Evolutionary conservation across 352 stramenopile genomes (phyloP).

Genomic region (Phytophthora litchii): DNA sequence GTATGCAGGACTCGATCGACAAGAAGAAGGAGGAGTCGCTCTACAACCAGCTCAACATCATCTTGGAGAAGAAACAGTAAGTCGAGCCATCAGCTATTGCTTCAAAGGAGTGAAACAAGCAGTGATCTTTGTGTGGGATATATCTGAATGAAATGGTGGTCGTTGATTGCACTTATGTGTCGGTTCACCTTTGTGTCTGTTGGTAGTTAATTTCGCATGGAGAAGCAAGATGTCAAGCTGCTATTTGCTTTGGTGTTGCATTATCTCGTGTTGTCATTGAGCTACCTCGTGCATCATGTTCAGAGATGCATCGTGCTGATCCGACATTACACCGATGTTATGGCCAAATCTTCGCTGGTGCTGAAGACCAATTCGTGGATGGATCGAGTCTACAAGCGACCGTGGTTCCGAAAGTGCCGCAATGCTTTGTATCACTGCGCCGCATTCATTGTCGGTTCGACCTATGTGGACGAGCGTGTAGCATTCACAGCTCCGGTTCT

Average conservation of each 20-base stretch:
- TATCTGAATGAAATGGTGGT: conserved; percentile 11
- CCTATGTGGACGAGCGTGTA: conserved; percentile 49
- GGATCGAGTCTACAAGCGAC: conserved; percentile 5
- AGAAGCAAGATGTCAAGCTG: conserved; percentile 20
- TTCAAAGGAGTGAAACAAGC: not conserved
- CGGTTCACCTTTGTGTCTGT: conserved; percentile 7
- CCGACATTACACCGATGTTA: conserved; percentile 1
- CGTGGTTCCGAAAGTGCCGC: conserved; percentile 27
- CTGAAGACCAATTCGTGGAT: conserved; percentile 9
- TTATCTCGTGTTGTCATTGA: conserved; percentile 7
- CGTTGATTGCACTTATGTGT: not conserved
- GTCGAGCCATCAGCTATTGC: not conserved
- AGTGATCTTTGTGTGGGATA: conserved; percentile 2
- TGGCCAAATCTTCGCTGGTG: conserved; percentile 11
- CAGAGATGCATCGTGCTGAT: not conserved
- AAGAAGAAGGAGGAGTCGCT: conserved; percentile 84
- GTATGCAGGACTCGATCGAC: conserved; percentile 80
- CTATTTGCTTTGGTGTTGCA: conserved; percentile 13
- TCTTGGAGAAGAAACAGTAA: conserved; percentile 81
- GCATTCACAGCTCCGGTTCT: conserved; percentile 52
- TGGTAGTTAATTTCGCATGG: conserved; percentile 19
- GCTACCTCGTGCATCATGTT: conserved; percentile 6
- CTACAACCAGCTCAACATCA: conserved; percentile 88
- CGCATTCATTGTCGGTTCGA: conserved; percentile 49
- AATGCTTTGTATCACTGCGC: conserved; percentile 30